Evolutionary conservation across 2,329 filamentous ascomycete species (phyloP).

Genomic region (Metarhizium sp.): DNA sequence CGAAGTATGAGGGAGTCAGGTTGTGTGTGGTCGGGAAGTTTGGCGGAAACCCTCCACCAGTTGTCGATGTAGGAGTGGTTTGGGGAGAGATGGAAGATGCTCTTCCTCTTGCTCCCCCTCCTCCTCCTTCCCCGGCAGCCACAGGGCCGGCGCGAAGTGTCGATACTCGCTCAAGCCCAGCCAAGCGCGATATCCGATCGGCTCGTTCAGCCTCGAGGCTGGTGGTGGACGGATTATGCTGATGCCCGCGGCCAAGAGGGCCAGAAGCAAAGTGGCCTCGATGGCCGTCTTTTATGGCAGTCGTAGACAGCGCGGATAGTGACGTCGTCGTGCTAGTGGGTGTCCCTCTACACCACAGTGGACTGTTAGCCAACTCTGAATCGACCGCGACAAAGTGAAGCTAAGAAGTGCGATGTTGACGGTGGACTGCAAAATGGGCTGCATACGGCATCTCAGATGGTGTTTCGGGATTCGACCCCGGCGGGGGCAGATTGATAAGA

Average conservation of each 20-base stretch:
- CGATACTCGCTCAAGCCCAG: slow-evolving; percentile 80
- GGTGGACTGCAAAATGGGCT: background rate
- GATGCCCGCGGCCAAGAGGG: slow-evolving; percentile 44
- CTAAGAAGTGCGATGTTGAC: slow-evolving; percentile 10
- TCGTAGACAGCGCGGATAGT: slow-evolving; percentile 83
- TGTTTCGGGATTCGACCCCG: slow-evolving; percentile 73
- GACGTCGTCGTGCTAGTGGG: slow-evolving; percentile 89
- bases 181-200: slow-evolving; percentile 88
- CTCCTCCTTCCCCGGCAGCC: slow-evolving; percentile 17
- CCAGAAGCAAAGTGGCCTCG: slow-evolving; percentile 61
- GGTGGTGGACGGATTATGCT: slow-evolving; percentile 51
- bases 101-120: slow-evolving; percentile 6
- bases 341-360: slow-evolving; percentile 46
- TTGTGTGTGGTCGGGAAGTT: slow-evolving; percentile 29
- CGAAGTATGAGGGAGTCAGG: slow-evolving; percentile 66
- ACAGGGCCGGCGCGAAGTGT: slow-evolving; percentile 52
- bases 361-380: slow-evolving; percentile 3
- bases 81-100: slow-evolving; percentile 35
- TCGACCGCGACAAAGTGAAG: background rate
- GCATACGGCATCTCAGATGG: slow-evolving; percentile 83
- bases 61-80: slow-evolving; percentile 40
- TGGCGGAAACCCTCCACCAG: slow-evolving; percentile 27
- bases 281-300: slow-evolving; percentile 93
- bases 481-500: slow-evolving; percentile 75
- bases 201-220: slow-evolving; percentile 86